A percentile compares a stretch with the other conserved stretches of the same genome.
Evolutionary conservation across 139 green algal genomes (phyloP).

Genomic region (Pleodorina starrii): DNA sequence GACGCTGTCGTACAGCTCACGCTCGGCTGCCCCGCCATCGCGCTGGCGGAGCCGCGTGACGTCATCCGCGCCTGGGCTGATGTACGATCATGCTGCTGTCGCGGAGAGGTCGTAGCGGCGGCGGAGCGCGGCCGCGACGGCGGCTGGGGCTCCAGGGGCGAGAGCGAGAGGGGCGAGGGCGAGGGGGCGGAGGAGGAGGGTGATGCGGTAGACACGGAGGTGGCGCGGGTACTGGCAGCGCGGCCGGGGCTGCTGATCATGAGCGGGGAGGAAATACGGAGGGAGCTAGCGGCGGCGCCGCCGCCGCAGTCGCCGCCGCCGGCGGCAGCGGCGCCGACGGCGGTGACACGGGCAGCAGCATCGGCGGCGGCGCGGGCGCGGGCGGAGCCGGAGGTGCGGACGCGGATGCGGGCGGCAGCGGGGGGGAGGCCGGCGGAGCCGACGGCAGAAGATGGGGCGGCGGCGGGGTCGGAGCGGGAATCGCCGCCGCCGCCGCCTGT

Average conservation of each 20-base stretch:
- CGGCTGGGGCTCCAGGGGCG: not conserved
- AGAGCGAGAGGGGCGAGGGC: not conserved
- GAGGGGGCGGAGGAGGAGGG: not conserved
- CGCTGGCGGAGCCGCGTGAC: conserved; percentile 4
- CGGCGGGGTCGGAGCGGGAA: too few relatives aligned
- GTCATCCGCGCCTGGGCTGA: conserved; percentile 13
- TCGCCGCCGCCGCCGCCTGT: not conserved
- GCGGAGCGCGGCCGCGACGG: not conserved
- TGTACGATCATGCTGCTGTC: not conserved
- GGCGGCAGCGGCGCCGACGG: not conserved
- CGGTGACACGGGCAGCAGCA: not conserved
- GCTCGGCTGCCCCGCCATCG: not conserved
- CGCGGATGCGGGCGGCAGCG: too few relatives aligned
- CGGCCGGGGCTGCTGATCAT: conserved; percentile 20
- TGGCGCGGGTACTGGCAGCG: not conserved
- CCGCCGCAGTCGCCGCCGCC: too few relatives aligned
- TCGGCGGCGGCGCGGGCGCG: not conserved
- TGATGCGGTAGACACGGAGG: not conserved
- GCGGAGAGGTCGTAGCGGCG: too few relatives aligned
- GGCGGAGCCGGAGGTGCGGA: not conserved
- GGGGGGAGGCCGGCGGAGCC: not conserved
- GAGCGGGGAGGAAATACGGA: conserved; percentile 6
- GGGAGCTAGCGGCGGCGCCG: not conserved
- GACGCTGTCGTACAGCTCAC: not conserved
- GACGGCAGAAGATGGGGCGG: too few relatives aligned